These are phyloP conservation scores for Paralagenidium karlingii DNA, from an alignment of 352 stramenopile species.

Conservation along the genomic window DNA sequence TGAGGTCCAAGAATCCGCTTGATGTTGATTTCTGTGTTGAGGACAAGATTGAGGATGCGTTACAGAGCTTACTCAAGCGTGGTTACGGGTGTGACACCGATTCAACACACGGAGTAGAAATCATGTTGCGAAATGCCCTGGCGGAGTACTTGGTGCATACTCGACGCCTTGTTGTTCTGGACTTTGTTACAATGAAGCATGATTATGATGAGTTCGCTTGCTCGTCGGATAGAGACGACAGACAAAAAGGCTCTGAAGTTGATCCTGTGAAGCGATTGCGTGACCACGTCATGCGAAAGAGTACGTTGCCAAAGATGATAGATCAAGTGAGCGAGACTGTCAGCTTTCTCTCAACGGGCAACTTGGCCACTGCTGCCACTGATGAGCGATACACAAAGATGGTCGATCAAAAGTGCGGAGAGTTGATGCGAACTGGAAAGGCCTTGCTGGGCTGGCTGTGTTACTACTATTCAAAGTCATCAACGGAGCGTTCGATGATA, in stretches of 20 bases:
- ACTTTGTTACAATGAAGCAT: constrained; percentile 18
- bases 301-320: constrained; percentile 35
- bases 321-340: constrained; percentile 49
- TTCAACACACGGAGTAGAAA: too few relatives aligned
- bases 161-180: constrained; percentile 25
- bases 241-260: too few relatives aligned
- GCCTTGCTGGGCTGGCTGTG: constrained; percentile 49
- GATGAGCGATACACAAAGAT: constrained; percentile 36
- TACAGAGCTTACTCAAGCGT: constrained; percentile 20
- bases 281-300: too few relatives aligned
- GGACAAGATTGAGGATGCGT: too few relatives aligned
- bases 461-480: constrained; percentile 41
- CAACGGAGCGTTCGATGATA: constrained; percentile 14
- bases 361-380: constrained; percentile 37
- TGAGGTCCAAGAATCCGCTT: too few relatives aligned
- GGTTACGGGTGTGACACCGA: too few relatives aligned
- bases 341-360: constrained; percentile 23
- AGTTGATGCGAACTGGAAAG: constrained; percentile 38
- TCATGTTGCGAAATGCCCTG: constrained; percentile 18
- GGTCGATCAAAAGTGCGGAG: constrained; percentile 48
- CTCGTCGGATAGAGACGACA: too few relatives aligned
- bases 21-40: too few relatives aligned
- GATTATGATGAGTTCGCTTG: constrained; percentile 1
- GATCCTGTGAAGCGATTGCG: too few relatives aligned
- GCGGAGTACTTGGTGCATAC: constrained; percentile 35